Base-by-base conservation (phyloP, 1,284 basidiomycete species). In the Cystobasidiaceae sp. region DNA sequence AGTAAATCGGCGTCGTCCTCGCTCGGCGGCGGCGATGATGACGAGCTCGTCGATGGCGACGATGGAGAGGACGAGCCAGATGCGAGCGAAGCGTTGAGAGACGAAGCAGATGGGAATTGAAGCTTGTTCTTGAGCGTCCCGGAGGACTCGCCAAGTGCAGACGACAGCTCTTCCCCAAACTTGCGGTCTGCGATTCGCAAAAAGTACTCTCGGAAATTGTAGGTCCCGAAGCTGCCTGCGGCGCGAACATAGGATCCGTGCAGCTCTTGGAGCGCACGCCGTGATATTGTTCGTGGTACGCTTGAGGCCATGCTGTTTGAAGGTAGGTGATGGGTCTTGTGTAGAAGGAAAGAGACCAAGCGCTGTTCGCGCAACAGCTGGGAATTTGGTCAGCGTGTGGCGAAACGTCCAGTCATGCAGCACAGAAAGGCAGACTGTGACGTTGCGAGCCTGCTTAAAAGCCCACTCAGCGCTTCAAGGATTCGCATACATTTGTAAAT, bases 161-260 rank as follows among this genome's bases (percentile, higher is more conserved):
- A 30, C 21, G 33, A 21, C 3, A 66, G 63, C 30, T 66, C 54
- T 7, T 39, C 34, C 4, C 27, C 6, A 30, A 68, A 68, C 33
- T 59, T 63, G 55, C 55, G 45, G 30, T 59, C 56, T 17, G 67
- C 67, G 15, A 59, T 33, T 17, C 62, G 33, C 30, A 63, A 33
- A 49, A 64, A 64, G 56, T 67, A 67, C 34, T 67, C 58, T 33
- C 49, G 30, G 50, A 66, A 60, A 39, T 66, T 66, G 64, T 66
- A 66, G 8, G 54, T 41, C 15, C 44, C 44, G 54, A 66, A 66
- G 13, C n/a, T 23, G 34, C 54, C 41, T 34, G 63, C 63, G 50
- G 63, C 46, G 25, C 39, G 9, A 4, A 33, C 39, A 33, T 58
- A 58, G 5, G 61, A 54, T 11, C 39, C 34, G 13, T 64, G 61